Base-by-base conservation (phyloP, 192 early-diverging fungal species). In the Gryganskiella cystojenkinii region DNA sequence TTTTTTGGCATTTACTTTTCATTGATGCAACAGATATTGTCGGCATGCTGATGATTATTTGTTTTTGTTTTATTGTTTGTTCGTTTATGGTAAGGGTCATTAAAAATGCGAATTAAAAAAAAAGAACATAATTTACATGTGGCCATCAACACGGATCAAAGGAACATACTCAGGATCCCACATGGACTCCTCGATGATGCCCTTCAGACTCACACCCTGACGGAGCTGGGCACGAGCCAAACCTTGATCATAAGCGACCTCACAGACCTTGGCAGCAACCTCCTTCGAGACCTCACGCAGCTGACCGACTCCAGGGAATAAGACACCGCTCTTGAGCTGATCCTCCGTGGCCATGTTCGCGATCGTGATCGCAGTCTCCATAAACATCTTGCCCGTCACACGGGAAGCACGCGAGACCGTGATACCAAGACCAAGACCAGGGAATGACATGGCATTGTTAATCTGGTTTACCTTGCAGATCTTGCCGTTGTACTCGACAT, bases 401-500 rank as follows among this genome's bases (percentile, higher is more conserved):
- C 72, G 73, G 28, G 56, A 72, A 11, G 86, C 82, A 52, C 83
- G 74, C 22, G 86, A 83, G 25, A 82, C 80, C 7, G 84, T 84
- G 49, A 87, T 75, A 50, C 82, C 86, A 27, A 87, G 66, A 53
- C 86, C 86, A 51, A 87, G 80, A 57, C 86, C 86, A 20, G 85
- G 85, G 81, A 83, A 86, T 2, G 80, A 82, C 51, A 84, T 86
- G 45, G 82, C 79, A 61, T 87, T 87, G 70, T 87, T 87, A 55
- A 82, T 78, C 67, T 86, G 86, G 37, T 84, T 85, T 20, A 83
- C 80, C 56, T 70, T 80, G 47, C 79, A 47, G 20, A 79, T 53
- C 54, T 82, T 64, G 37, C 84, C 83, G 50, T 86, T 84, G 52
- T 81, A 72, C 28, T 67, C 50, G 4, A 87, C 86, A 63, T 83